A percentile compares a stretch with the other conserved stretches of the same genome.
These are phyloP conservation scores for Penicillium sumatraense DNA, from an alignment of 2,329 filamentous ascomycete genomes.

Conservation along the genomic window DNA sequence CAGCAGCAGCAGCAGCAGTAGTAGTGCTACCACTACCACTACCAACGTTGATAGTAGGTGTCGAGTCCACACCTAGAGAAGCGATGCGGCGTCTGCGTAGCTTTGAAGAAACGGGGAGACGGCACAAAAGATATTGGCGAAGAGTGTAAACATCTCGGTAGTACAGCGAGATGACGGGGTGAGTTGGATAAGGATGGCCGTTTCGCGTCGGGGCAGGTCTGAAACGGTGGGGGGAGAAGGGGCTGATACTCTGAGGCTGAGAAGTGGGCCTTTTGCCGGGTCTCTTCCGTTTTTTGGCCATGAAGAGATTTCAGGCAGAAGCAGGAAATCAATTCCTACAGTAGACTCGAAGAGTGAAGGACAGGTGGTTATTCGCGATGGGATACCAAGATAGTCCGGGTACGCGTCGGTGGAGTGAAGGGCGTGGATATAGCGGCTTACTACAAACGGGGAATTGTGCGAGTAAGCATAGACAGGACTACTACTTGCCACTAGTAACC, in stretches of 20 bases:
- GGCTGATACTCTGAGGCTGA: constrained; percentile 30
- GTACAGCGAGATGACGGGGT: constrained; percentile 70
- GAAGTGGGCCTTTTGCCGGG: constrained; percentile 23
- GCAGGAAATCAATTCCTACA: too few relatives aligned
- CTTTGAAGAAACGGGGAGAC: constrained; percentile 69
- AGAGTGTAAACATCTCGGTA: constrained; percentile 70
- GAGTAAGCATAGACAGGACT: too few relatives aligned
- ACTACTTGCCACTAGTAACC: too few relatives aligned
- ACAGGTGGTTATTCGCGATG: too few relatives aligned
- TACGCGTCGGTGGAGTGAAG: too few relatives aligned
- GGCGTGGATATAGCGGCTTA: too few relatives aligned
- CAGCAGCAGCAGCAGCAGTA: too few relatives aligned
- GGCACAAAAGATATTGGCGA: constrained; percentile 70
- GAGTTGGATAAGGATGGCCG: constrained; percentile 33
- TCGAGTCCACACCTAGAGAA: constrained; percentile 25
- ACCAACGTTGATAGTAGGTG: too few relatives aligned
- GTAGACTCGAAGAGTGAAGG: too few relatives aligned
- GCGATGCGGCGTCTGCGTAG: constrained; percentile 52
- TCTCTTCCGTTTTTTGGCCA: constrained; percentile 51
- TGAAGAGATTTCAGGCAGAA: constrained; percentile 23
- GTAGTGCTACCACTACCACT: too few relatives aligned
- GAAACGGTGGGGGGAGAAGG: constrained; percentile 23
- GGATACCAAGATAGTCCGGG: too few relatives aligned
- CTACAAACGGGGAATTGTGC: too few relatives aligned
- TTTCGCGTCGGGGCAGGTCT: constrained; percentile 16